Evolutionary conservation across 164 flowering plant genomes (phyloP).

Genomic region (Aristolochia fimbriata): DNA sequence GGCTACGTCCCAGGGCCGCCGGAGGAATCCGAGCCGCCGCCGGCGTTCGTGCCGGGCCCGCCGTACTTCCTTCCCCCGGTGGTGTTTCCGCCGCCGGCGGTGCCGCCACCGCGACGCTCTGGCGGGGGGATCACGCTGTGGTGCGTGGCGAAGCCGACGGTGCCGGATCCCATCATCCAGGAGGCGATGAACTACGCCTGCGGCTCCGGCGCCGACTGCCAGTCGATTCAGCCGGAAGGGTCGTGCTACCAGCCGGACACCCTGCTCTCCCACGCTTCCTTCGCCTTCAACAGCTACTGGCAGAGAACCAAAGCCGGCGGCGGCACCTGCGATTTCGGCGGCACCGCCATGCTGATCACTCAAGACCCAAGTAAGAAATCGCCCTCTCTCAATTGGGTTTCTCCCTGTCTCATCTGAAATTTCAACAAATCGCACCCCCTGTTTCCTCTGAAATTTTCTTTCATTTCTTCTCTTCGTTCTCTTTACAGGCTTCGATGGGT

Average conservation of each 20-base stretch:
- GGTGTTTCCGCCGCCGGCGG: slow-evolving; percentile 64
- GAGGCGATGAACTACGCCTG: slow-evolving; percentile 96
- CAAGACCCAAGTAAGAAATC: slow-evolving; percentile 73
- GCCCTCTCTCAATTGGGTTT: neutral
- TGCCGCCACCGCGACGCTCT: slow-evolving; percentile 38
- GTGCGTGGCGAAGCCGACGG: slow-evolving; percentile 95
- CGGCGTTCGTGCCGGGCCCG: slow-evolving; percentile 21
- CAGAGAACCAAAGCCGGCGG: slow-evolving; percentile 70
- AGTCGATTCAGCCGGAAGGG: slow-evolving; percentile 53
- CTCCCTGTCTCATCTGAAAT: neutral
- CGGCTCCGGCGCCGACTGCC: slow-evolving; percentile 82
- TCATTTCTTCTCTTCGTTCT: neutral
- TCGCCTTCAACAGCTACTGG: slow-evolving; percentile 90
- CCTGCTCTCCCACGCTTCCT: slow-evolving; percentile 69
- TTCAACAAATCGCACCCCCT: too few species aligned
- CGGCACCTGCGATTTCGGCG: slow-evolving; percentile 84
- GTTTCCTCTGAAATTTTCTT: neutral
- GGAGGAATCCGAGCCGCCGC: slow-evolving; percentile 12
- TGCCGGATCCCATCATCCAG: slow-evolving; percentile 82
- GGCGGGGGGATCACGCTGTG: slow-evolving; percentile 31
- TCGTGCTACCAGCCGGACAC: slow-evolving; percentile 65
- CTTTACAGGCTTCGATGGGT: slow-evolving; percentile 56
- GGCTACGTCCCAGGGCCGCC: slow-evolving; percentile 24
- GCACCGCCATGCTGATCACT: slow-evolving; percentile 72
- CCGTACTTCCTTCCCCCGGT: slow-evolving; percentile 34